Conservation (phyloP, 2,329 filamentous ascomycete species). For the Fusarium sp. region DNA sequence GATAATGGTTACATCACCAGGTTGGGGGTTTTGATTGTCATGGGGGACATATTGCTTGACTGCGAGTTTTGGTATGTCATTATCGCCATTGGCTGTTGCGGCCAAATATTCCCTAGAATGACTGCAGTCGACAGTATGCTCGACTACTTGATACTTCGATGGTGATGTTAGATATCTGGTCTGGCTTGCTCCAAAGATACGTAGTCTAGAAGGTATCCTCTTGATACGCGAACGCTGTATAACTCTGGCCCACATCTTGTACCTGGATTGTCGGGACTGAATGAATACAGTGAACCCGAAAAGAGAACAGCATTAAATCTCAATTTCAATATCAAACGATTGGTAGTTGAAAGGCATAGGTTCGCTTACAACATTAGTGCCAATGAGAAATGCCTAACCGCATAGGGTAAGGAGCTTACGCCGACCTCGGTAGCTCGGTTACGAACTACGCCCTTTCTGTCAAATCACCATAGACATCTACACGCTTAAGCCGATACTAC, state of each 20-base stretch:
- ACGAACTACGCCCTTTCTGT: neutral
- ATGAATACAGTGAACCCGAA: no score
- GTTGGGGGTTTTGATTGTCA: neutral
- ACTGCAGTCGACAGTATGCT: neutral
- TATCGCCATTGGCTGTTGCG: neutral
- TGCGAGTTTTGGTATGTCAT: neutral
- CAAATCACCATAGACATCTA: neutral
- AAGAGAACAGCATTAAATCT: no score
- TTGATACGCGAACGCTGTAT: no score
- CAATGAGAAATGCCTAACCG: neutral
- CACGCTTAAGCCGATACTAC: neutral
- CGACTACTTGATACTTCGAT: neutral
- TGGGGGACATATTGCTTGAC: slow-evolving; percentile 2
- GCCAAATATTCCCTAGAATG: slow-evolving; percentile 1
- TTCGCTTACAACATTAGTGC: neutral
- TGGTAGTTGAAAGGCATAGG: neutral
- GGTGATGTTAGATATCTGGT: neutral
- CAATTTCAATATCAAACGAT: neutral
- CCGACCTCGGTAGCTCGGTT: slow-evolving; percentile 7
- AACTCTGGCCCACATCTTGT: neutral
- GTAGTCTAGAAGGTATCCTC: no score
- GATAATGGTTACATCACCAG: neutral
- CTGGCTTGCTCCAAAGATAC: neutral
- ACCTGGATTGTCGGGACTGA: no score
- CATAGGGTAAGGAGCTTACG: neutral